A percentile compares a stretch with the other conserved stretches of the same genome.
phyloP scores from a whole-genome alignment of 176 grass and related monocot species.

The Triticum turgidum region DNA sequence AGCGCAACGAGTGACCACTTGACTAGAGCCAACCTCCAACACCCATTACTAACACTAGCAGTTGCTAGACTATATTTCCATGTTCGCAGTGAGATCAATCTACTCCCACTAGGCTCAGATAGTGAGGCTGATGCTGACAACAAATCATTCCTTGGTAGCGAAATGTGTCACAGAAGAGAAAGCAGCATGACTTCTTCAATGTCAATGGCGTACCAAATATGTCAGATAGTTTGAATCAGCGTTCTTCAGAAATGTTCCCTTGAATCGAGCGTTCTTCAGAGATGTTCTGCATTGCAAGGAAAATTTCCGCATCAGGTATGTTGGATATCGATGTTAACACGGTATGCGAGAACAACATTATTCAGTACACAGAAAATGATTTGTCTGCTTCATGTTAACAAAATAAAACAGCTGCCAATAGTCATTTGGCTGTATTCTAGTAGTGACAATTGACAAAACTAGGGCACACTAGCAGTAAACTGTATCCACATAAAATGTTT shows the following conservation, averaged over 20 bases:
- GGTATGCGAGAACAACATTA: not conserved
- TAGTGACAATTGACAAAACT: not conserved
- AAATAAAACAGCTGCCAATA: not conserved
- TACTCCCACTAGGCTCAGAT: not conserved
- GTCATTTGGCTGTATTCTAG: not conserved
- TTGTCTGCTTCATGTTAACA: not conserved
- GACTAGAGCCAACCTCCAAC: not conserved
- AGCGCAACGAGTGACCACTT: not conserved
- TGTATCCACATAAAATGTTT: not conserved
- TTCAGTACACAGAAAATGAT: not conserved
- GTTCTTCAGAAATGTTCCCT: conserved; percentile 8
- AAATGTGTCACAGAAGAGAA: not conserved
- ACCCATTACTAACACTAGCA: not conserved
- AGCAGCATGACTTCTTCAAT: conserved; percentile 5
- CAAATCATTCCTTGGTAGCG: not conserved
- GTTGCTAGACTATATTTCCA: conserved; percentile 8
- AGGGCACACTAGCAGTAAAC: not conserved
- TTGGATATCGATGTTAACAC: not conserved
- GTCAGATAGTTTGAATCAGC: conserved; percentile 1
- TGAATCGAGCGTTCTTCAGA: not conserved
- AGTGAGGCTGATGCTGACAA: not conserved
- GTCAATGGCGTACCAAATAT: not conserved
- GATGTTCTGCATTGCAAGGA: conserved; percentile 12
- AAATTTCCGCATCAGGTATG: not conserved
- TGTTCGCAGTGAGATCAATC: conserved; percentile 19